Evolutionary conservation across 805 yeast species (phyloP).

Genomic region (Suhomyces prunicola): DNA sequence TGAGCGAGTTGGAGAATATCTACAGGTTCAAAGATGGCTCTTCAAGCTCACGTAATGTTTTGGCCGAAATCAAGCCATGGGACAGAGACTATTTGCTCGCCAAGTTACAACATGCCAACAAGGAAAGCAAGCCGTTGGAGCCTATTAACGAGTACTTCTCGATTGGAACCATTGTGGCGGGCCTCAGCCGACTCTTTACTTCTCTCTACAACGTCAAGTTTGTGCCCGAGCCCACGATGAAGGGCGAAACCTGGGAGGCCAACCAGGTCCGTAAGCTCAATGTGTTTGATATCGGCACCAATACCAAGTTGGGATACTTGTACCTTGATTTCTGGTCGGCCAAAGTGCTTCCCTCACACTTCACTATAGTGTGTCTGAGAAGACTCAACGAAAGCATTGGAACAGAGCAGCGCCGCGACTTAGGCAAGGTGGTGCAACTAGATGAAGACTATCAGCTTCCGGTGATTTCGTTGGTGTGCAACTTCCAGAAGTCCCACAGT

Average conservation of each 20-base stretch:
- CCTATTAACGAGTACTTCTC: constrained; percentile 73
- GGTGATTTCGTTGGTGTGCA: constrained; percentile 84
- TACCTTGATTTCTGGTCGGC: constrained; percentile 87
- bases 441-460: constrained; percentile 71
- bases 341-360: constrained; percentile 85
- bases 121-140: constrained; percentile 17
- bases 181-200: constrained; percentile 68
- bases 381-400: constrained; percentile 49
- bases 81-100: constrained; percentile 68
- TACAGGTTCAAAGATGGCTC: constrained; percentile 28
- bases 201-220: constrained; percentile 74
- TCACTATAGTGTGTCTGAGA: constrained; percentile 93
- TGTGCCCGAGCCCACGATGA: constrained; percentile 56
- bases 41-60: background rate
- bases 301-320: constrained; percentile 66
- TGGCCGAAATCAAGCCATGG: constrained; percentile 68
- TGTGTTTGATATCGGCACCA: constrained; percentile 57
- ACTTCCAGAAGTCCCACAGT: constrained; percentile 47
- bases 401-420: constrained; percentile 23
- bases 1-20: constrained; percentile 53
- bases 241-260: constrained; percentile 83
- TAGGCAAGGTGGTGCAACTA: constrained; percentile 29
- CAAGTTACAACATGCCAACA: constrained; percentile 13
- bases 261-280: constrained; percentile 78
- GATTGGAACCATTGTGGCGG: constrained; percentile 81